Evolutionary conservation across 768 basidiomycete genomes (phyloP).

Genomic region (Tremella yokohamensis): DNA sequence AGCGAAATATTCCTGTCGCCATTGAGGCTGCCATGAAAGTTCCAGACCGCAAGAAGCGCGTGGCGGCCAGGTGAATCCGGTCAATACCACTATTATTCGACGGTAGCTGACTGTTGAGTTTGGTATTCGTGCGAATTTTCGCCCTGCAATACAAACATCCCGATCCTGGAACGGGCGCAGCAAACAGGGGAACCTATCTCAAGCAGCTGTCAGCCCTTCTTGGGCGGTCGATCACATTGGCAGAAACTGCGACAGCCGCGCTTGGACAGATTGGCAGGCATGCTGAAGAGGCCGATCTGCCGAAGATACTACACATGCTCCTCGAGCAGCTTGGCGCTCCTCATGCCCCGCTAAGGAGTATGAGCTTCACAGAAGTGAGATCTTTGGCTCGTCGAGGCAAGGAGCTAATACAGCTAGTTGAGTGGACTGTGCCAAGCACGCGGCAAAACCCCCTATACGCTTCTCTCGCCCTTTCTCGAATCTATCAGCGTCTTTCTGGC

Average conservation of each 20-base stretch:
- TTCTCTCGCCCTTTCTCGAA: conserved; percentile 38
- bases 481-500: conserved; percentile 39
- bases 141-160: conserved; percentile 1
- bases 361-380: conserved; percentile 43
- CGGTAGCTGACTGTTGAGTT: too few species aligned
- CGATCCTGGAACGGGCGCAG: not conserved
- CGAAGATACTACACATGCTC: conserved; percentile 28
- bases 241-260: conserved; percentile 21
- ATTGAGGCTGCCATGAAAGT: too few species aligned
- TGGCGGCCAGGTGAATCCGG: too few species aligned
- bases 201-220: not conserved
- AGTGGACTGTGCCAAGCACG: conserved; percentile 23
- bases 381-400: too few species aligned
- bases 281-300: conserved; percentile 22
- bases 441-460: conserved; percentile 39
- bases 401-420: too few species aligned
- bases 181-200: not conserved
- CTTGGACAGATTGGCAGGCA: conserved; percentile 30
- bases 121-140: too few species aligned
- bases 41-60: too few species aligned
- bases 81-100: too few species aligned
- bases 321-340: conserved; percentile 33
- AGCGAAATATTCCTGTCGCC: too few species aligned
- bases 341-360: conserved; percentile 27
- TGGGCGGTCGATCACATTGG: not conserved